phyloP scores from a whole-genome alignment of 345 rosid genomes.

The Salix koriyanagi region DNA sequence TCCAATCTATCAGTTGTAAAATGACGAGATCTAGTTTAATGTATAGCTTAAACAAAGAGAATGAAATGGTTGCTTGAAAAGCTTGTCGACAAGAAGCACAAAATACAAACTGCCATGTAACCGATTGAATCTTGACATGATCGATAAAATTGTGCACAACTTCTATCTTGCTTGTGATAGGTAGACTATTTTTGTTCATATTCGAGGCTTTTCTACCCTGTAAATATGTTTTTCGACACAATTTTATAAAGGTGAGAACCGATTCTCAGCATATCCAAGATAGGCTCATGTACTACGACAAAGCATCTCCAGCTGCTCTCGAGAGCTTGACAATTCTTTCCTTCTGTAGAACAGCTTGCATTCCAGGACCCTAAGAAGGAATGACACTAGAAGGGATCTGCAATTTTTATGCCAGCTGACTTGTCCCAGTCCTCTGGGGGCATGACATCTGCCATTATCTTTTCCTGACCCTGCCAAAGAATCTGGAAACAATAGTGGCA shows the following conservation, averaged over 20 bases:
- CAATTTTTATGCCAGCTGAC: slow-evolving; percentile 50
- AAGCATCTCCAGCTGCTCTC: neutral
- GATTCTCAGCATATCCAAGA: neutral
- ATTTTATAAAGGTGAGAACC: neutral
- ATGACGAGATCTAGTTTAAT: neutral
- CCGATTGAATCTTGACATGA: neutral
- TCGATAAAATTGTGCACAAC: neutral
- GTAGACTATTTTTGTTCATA: neutral
- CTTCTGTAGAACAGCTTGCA: neutral
- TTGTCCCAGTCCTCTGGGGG: slow-evolving; percentile 73
- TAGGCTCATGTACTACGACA: neutral
- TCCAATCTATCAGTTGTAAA: neutral
- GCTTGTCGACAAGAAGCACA: neutral
- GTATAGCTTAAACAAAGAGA: neutral
- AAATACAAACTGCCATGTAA: neutral
- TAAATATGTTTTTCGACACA: neutral
- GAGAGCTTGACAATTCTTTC: neutral
- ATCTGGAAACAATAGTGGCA: slow-evolving; percentile 37
- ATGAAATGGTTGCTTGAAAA: neutral
- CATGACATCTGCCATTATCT: slow-evolving; percentile 56
- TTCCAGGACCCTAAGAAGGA: neutral
- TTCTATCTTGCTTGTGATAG: neutral
- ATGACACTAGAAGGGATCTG: slow-evolving; percentile 32
- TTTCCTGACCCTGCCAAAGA: slow-evolving; percentile 75
- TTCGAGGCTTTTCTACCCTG: neutral